Evolutionary conservation across 306 rosid species (phyloP), one percentile per base, ranked within the genome.

Genomic region (Lablab purpureus): DNA sequence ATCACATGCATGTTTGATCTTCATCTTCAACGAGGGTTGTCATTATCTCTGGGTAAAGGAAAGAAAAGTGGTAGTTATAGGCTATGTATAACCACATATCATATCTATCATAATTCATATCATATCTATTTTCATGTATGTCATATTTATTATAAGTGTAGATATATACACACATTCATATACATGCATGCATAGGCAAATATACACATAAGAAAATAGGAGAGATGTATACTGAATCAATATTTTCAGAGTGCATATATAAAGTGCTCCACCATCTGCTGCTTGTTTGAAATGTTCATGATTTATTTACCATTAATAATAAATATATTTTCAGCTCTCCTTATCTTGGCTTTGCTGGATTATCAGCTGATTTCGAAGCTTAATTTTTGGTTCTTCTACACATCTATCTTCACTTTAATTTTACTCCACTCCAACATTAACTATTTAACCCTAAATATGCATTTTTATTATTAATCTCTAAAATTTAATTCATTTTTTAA

Each of bases 1-100:
- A 41, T 84, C 84, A 80, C 75, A 74, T 80, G 75, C 30, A 55
- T 58, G 25, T 66, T 75, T 54, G 1, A 19, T 81, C 50, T 40
- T 18, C 43, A 50, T 71, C 51, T 59, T 43, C 62, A 22, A 9
- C 51, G 52, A 66, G 30, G 67, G 3, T 68, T 22, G 0, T 51
- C 32, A 37, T 56, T 43, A 15, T 65, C 36, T 65, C 36, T 22
- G 50, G 65, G 60, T 22, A 58, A 77, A 17, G 46, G 12, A 67
- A 34, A 6, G 8, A 34, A 34, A 6, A 40, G 3, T 51, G 41
- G 25, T 10, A 54, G 70, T 27, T 73, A 32, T 73, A 54, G 36
- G 17, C 28, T 55, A 73, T 18, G 28, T 43, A 62, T 36, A 30
- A 14, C 43, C 6, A 6, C 50, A 18, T 40, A 40, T 36, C 71